Base-by-base conservation (phyloP, 257 asterid genomes). In the Solanum ossicruentum region DNA sequence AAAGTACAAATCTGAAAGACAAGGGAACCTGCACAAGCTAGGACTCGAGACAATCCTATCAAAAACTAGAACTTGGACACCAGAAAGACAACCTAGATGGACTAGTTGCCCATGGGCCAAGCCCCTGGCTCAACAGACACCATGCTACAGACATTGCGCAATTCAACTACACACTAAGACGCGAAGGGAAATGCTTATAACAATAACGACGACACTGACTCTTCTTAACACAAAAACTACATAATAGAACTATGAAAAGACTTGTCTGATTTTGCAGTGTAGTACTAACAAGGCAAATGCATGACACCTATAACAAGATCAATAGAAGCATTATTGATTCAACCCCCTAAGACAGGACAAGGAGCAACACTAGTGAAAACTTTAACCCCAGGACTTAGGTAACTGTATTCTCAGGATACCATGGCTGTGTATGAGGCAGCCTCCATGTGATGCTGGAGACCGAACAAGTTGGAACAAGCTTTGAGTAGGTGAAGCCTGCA, bases 41-140 rank as follows among this genome's bases (percentile, higher is more conserved):
- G 93, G 92, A 91, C 54, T 3, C 47, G 16, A 7, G 21, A 84
- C 28, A 81, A 85, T 89, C 95, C 93, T 83, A 85, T 41, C 71
- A 92, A 94, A 92, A 89, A 80, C 89, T 60, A 81, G 89, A 84
- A 89, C 93, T 79, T 49, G 85, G 86, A 67, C 43, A 83, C 52
- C 28, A 23, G 72, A 90, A 86, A 84, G 88, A 15, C 65, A 77
- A 77, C 84, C 58, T 6, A 79, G 51, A 58, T 45, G 87, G 63
- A 75, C 60, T 55, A 65, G 91, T 89, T 86, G 83, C 89, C 89
- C 83, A 88, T 88, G 87, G 87, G 85, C 92, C 94, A 77, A 91
- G 88, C 89, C 93, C 84, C 51, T 57, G 88, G 88, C 81, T 57
- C 54, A 84, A 87, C 86, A 84, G 70, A 47, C 86, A 52, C 90